Evolutionary conservation across 768 basidiomycete species (phyloP).

Genomic region (Galerina marginata): DNA sequence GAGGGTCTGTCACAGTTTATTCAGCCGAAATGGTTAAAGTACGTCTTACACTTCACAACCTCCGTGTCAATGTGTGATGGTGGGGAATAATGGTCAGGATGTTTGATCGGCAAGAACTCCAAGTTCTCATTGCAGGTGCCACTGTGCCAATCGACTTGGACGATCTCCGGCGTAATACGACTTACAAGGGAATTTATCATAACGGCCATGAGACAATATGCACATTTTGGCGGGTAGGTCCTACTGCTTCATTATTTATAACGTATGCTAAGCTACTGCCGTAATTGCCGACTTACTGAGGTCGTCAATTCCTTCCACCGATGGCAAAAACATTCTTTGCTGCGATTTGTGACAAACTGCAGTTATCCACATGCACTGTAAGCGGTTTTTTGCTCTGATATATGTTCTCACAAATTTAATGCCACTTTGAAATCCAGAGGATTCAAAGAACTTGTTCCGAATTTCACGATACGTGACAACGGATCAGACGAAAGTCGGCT

Average conservation of each 20-base stretch:
- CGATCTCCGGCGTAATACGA: slow-evolving; percentile 77
- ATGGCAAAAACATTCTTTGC: slow-evolving; percentile 74
- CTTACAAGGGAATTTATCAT: slow-evolving; percentile 83
- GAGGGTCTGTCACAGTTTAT: slow-evolving; percentile 93
- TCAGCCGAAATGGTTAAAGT: slow-evolving; percentile 87
- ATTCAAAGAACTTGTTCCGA: slow-evolving; percentile 86
- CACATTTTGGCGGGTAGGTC: slow-evolving; percentile 81
- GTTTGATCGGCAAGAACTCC: slow-evolving; percentile 97
- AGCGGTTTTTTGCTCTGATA: slow-evolving; percentile 25
- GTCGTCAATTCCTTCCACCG: slow-evolving; percentile 83
- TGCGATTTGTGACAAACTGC: slow-evolving; percentile 94
- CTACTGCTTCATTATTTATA: not conserved
- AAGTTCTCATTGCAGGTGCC: slow-evolving; percentile 88
- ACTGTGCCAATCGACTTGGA: slow-evolving; percentile 85
- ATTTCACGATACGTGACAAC: slow-evolving; percentile 86
- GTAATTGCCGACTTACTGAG: slow-evolving; percentile 34
- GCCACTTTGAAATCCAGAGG: slow-evolving; percentile 48
- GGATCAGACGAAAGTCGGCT: slow-evolving; percentile 74
- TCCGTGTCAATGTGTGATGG: not conserved
- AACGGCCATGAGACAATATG: slow-evolving; percentile 72
- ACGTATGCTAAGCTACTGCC: slow-evolving; percentile 4
- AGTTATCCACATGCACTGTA: slow-evolving; percentile 87
- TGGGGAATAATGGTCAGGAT: slow-evolving; percentile 55
- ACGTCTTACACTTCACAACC: slow-evolving; percentile 18
- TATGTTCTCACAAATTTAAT: not conserved